A percentile compares a stretch with the other conserved stretches of the same genome.
Evolutionary conservation across 495 filamentous ascomycete species (phyloP).

Genomic region (Aspergillus sclerotioniger): DNA sequence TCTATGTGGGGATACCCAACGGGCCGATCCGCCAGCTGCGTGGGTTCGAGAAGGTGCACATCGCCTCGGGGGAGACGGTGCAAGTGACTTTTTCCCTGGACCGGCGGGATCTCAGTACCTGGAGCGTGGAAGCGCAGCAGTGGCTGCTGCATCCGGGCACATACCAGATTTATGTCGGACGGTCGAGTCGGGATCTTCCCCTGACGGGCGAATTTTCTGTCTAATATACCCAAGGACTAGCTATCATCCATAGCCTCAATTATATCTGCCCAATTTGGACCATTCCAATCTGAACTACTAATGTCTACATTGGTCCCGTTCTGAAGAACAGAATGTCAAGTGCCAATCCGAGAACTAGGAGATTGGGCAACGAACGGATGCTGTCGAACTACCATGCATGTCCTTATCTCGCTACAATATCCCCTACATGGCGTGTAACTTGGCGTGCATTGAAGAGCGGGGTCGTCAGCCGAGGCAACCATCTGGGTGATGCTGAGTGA

Average conservation of each 20-base stretch:
- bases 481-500: not conserved
- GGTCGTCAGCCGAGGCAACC: not conserved
- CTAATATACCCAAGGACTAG: not conserved
- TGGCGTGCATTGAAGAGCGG: too few relatives aligned
- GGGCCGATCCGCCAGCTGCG: slow-evolving; percentile 60
- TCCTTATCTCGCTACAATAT: too few relatives aligned
- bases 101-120: slow-evolving; percentile 64
- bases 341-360: too few relatives aligned
- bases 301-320: too few relatives aligned
- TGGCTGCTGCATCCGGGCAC: slow-evolving; percentile 52
- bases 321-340: too few relatives aligned
- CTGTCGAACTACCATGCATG: too few relatives aligned
- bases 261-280: too few relatives aligned
- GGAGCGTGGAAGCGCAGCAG: slow-evolving; percentile 59
- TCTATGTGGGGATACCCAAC: slow-evolving; percentile 47
- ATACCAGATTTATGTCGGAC: slow-evolving; percentile 51
- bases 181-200: slow-evolving; percentile 29
- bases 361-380: too few relatives aligned
- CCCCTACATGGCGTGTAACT: too few relatives aligned
- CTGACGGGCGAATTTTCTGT: not conserved
- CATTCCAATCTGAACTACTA: too few relatives aligned
- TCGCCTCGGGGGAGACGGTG: slow-evolving; percentile 41
- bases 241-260: too few relatives aligned
- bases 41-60: slow-evolving; percentile 61
- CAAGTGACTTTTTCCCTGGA: slow-evolving; percentile 56